Evolutionary conservation across 768 basidiomycete genomes (phyloP).

Genomic region (Hypholoma fasciculare): DNA sequence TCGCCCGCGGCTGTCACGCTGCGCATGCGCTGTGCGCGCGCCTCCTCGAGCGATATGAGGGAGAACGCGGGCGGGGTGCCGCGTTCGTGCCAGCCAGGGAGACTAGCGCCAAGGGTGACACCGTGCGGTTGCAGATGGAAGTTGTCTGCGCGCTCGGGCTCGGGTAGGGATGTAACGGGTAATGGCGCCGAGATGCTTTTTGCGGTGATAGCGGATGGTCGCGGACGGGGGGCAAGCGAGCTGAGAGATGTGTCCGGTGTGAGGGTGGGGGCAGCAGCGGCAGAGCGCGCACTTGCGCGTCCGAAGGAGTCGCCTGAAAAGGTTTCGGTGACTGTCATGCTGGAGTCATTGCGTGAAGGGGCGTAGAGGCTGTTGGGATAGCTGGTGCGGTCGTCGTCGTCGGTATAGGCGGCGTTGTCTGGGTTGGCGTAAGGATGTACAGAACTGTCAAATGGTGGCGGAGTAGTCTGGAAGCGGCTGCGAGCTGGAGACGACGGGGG

Average conservation of each 20-base stretch:
- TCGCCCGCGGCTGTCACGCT: constrained; percentile 37
- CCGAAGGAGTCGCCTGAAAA: constrained; percentile 25
- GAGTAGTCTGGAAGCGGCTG: constrained; percentile 3
- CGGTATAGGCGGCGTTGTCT: constrained; percentile 50
- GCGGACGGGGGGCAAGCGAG: constrained; percentile 26
- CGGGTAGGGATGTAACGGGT: constrained; percentile 33
- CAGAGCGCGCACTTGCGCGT: constrained; percentile 26
- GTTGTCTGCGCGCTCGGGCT: constrained; percentile 28
- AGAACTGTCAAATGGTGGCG: constrained; percentile 20
- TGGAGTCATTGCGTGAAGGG: constrained; percentile 48
- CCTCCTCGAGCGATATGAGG: constrained; percentile 78
- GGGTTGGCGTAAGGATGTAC: constrained; percentile 84
- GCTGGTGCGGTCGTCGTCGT: constrained; percentile 29
- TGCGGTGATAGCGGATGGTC: constrained; percentile 39
- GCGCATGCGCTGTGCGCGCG: constrained; percentile 68
- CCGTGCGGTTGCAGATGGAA: neutral
- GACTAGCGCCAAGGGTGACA: constrained; percentile 25
- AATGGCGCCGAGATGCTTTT: constrained; percentile 62
- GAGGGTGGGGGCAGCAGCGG: constrained; percentile 25
- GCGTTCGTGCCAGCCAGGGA: constrained; percentile 56
- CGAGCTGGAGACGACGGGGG: constrained; percentile 12
- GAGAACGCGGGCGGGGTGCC: constrained; percentile 50
- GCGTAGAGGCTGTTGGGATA: constrained; percentile 26
- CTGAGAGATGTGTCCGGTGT: constrained; percentile 35
- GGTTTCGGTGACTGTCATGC: constrained; percentile 50